phyloP scores from a whole-genome alignment of 768 basidiomycete species.

The Mycena amicta region DNA sequence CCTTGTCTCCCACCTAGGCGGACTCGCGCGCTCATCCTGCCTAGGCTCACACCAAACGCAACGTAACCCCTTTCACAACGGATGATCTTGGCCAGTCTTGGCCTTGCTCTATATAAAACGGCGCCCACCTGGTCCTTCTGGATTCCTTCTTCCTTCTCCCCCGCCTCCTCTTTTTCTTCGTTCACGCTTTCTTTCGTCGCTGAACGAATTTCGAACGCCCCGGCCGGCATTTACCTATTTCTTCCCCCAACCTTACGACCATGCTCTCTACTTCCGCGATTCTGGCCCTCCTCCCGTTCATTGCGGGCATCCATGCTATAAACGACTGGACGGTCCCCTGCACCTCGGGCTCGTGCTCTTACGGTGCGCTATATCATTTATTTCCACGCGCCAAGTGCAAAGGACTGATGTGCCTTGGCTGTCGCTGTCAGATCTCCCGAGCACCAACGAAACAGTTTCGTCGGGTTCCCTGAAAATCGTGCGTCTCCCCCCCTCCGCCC shows the following conservation, averaged over 20 bases:
- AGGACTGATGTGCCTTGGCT: neutral
- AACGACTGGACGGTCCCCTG: conserved; percentile 21
- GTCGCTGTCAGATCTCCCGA: conserved; percentile 11
- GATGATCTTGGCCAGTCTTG: neutral
- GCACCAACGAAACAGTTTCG: neutral
- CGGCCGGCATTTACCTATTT: neutral
- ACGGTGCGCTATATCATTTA: conserved; percentile 1
- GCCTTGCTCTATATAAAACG: neutral
- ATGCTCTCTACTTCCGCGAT: neutral
- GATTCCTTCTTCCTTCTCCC: neutral
- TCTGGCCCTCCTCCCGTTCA: neutral
- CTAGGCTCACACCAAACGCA: too few species aligned
- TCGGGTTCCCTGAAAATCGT: conserved; percentile 18
- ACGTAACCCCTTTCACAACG: too few species aligned
- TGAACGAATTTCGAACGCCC: neutral
- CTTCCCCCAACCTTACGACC: neutral
- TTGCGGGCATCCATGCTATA: conserved; percentile 3
- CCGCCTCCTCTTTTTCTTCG: conserved; percentile 1
- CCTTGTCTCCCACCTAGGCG: too few species aligned
- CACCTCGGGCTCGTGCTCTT: conserved; percentile 10
- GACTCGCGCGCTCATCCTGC: too few species aligned
- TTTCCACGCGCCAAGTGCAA: neutral
- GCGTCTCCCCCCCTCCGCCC: neutral
- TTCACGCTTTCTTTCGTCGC: neutral
- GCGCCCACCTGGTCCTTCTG: neutral